A percentile compares a stretch with the other conserved stretches of the same genome.
phyloP scores from a whole-genome alignment of 2,329 filamentous ascomycete genomes.

The Pestalotiopsis sp. region DNA sequence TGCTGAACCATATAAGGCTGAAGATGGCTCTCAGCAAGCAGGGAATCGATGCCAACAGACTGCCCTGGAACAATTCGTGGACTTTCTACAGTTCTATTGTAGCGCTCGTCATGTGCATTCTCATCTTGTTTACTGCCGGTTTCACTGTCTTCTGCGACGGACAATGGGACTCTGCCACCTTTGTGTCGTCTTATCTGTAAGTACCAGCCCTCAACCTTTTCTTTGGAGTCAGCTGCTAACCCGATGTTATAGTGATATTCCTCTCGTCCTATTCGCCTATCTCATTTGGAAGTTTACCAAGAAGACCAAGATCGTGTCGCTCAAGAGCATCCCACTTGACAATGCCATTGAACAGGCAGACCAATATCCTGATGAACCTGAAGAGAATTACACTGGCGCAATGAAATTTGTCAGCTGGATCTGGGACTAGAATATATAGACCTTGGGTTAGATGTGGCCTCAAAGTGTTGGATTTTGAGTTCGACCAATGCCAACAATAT shows the following conservation, averaged over 20 bases:
- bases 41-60: constrained; percentile 44
- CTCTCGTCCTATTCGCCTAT: constrained; percentile 57
- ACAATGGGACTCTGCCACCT: constrained; percentile 56
- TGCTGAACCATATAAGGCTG: constrained; percentile 61
- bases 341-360: constrained; percentile 52
- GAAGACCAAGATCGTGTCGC: constrained; percentile 54
- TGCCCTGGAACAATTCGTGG: constrained; percentile 66
- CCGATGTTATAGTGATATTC: constrained; percentile 49
- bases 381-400: constrained; percentile 26
- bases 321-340: constrained; percentile 51
- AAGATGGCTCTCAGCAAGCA: constrained; percentile 55
- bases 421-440: constrained; percentile 29
- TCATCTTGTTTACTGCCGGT: constrained; percentile 70
- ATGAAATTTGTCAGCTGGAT: constrained; percentile 34
- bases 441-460: neutral
- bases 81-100: constrained; percentile 61
- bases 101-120: constrained; percentile 58
- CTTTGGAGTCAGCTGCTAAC: neutral
- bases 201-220: constrained; percentile 24
- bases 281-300: constrained; percentile 66
- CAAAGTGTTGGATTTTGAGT: neutral
- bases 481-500: neutral
- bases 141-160: constrained; percentile 63
- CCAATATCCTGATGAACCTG: constrained; percentile 29
- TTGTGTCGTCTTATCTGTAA: constrained; percentile 64